Evolutionary conservation across 2,329 filamentous ascomycete genomes (phyloP).

Genomic region (Fusarium robinianum): DNA sequence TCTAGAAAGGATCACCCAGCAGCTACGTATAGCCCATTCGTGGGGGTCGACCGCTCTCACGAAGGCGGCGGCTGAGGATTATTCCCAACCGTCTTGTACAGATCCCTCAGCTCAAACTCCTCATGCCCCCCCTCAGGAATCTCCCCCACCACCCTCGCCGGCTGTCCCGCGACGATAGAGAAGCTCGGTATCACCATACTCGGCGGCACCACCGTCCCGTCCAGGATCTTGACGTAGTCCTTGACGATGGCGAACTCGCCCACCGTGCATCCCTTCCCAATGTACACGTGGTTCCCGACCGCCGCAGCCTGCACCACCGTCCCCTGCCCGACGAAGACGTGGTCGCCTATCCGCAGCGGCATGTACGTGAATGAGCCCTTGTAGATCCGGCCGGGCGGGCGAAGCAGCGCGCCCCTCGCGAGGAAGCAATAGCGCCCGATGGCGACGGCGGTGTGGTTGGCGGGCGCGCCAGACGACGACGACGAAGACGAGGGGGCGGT

Average conservation of each 20-base stretch:
- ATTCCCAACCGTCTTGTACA: slow-evolving; percentile 68
- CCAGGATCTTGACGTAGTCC: slow-evolving; percentile 87
- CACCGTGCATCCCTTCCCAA: slow-evolving; percentile 76
- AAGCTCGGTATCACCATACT: slow-evolving; percentile 94
- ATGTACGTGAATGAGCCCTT: slow-evolving; percentile 81
- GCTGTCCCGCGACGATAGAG: slow-evolving; percentile 83
- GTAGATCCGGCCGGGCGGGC: slow-evolving; percentile 81
- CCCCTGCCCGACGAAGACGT: slow-evolving; percentile 82
- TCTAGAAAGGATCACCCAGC: neutral
- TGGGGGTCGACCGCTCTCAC: slow-evolving; percentile 17
- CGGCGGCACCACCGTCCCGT: slow-evolving; percentile 79
- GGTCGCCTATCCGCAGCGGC: slow-evolving; percentile 89
- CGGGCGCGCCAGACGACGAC: slow-evolving; percentile 46
- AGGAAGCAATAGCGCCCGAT: slow-evolving; percentile 94
- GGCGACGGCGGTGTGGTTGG: slow-evolving; percentile 71
- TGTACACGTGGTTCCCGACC: slow-evolving; percentile 83
- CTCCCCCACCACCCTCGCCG: slow-evolving; percentile 80
- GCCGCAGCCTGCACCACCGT: slow-evolving; percentile 81
- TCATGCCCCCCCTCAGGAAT: slow-evolving; percentile 72
- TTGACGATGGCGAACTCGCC: slow-evolving; percentile 91
- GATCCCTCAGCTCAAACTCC: slow-evolving; percentile 65
- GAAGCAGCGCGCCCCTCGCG: slow-evolving; percentile 74
- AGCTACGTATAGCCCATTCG: too few relatives aligned
- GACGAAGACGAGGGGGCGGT: slow-evolving; percentile 53
- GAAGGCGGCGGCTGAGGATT: slow-evolving; percentile 46